Evolutionary conservation across 2,329 filamentous ascomycete genomes (phyloP), one percentile per base, ranked within the genome.

Genomic region (Trichoderma sp.): DNA sequence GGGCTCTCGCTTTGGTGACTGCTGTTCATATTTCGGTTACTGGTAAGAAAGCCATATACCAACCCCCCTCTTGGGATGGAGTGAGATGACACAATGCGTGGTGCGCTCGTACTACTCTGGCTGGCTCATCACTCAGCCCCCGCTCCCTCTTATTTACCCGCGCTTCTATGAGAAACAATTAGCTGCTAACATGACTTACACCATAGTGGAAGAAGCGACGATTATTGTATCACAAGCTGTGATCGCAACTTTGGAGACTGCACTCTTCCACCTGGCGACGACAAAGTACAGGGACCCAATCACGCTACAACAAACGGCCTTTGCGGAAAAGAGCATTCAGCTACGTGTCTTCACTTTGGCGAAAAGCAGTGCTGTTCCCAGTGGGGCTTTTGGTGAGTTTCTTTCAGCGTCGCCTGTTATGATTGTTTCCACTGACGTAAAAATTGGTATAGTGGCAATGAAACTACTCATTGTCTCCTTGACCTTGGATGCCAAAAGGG

Each of bases 11-110:
- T 83, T 82, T 66, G 84, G 84, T 6, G 80, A 81, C 77, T 86
- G 85, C 78, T 87, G 85, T 75, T 86, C 85, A 3, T 80, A 78
- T 74, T 84, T 83, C 71, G 85, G 85, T n/a, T 85, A 78, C 76
- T 87, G 84, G 84, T 84, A 79, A 79, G 82, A 79, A 56, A 12
- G n/a, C n/a, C 41, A 29, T 35, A 6, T 60, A 50, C 4, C n/a
- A 53, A 53, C 9, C 14, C 12, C 14, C 31, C 45, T 38, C 29
- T 29, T n/a, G 21, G 4, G n/a, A 56, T 24, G 5, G 21, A n/a
- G 35, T 14, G 18, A 38, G 16, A 59, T 69, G 24, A 38, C 50
- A 27, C 21, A 6, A 27, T 59, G 31, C 29, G 11, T 69, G 31
- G 21, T 24, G 50, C 9, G 45, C 8, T 38, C 59, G 66, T 69